Conservation (phyloP, 176 grass and related monocot genomes). For the Secale cereale region DNA sequence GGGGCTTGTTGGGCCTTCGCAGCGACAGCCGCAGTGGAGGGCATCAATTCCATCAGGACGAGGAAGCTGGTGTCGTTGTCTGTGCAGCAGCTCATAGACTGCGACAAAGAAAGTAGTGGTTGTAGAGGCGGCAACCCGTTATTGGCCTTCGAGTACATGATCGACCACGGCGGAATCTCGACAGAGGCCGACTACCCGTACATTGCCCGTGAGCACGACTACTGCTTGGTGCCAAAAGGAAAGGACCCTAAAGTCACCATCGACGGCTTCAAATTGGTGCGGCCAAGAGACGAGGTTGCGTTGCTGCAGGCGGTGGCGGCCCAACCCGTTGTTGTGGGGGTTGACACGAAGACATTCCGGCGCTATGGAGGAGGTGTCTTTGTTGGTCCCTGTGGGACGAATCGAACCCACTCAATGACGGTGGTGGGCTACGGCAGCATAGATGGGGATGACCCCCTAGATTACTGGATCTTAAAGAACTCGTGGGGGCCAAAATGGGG, state of each 20-base stretch:
- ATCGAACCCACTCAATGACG: neutral
- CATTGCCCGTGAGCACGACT: neutral
- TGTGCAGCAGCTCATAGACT: constrained; percentile 27
- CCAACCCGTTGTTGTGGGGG: neutral
- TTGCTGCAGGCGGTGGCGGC: neutral
- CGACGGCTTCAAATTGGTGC: neutral
- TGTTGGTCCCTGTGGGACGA: constrained; percentile 16
- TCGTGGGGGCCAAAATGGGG: constrained; percentile 58
- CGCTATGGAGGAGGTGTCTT: constrained; percentile 24
- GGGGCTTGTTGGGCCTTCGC: no score
- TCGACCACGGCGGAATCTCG: neutral
- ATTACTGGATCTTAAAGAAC: constrained; percentile 67
- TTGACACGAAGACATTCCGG: constrained; percentile 18
- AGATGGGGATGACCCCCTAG: neutral
- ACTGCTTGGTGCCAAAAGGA: neutral
- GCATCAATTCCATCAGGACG: constrained; percentile 34
- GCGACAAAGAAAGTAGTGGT: neutral
- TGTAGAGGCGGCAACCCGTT: neutral
- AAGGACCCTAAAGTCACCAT: neutral
- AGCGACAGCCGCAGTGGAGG: neutral
- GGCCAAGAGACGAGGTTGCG: neutral
- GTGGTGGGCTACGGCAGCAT: constrained; percentile 22
- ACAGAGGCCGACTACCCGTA: neutral
- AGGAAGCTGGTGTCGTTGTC: constrained; percentile 14
- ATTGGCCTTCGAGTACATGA: neutral